Percentiles rank a stretch among this genome's conserved stretches.
phyloP scores from a whole-genome alignment of 192 early-diverging fungal genomes.

The Linnemannia hyalina region DNA sequence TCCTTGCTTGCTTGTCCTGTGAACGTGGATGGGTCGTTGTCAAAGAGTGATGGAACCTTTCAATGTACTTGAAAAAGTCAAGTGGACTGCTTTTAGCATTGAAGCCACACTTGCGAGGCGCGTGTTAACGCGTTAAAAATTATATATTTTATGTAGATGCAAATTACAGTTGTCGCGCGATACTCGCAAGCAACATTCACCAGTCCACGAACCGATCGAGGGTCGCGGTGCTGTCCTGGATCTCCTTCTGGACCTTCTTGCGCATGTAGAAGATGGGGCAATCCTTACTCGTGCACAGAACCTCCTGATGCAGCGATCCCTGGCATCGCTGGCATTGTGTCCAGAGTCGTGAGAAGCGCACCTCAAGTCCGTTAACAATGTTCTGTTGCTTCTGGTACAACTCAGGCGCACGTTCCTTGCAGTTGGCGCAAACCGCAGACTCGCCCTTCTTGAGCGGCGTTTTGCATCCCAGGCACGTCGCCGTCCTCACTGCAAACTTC shows the following conservation, averaged over 20 bases:
- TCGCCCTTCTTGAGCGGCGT: slow-evolving; percentile 80
- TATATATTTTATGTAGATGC: background rate
- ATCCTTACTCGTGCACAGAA: slow-evolving; percentile 94
- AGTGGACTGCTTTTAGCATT: background rate
- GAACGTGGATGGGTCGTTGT: background rate
- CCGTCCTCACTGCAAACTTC: slow-evolving; percentile 93
- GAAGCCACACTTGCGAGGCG: background rate
- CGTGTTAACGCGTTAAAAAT: background rate
- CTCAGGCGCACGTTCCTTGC: slow-evolving; percentile 76
- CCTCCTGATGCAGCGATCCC: slow-evolving; percentile 93
- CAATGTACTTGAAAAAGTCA: background rate
- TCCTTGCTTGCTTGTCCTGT: background rate
- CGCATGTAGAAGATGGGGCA: slow-evolving; percentile 99
- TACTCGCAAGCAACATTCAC: background rate
- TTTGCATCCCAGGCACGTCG: slow-evolving; percentile 95
- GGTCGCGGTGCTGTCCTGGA: slow-evolving; percentile 76
- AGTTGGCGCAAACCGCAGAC: slow-evolving; percentile 85
- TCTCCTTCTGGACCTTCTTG: slow-evolving; percentile 95
- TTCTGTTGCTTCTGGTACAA: slow-evolving; percentile 84
- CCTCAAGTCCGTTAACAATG: slow-evolving; percentile 78
- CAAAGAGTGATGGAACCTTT: background rate
- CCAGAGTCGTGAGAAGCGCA: slow-evolving; percentile 90
- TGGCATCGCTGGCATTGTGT: slow-evolving; percentile 99
- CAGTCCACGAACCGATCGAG: slow-evolving; percentile 79
- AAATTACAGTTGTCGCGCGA: background rate